Evolutionary conservation across 176 grass and related monocot species (phyloP).

Genomic region (Dactylis glomerata): DNA sequence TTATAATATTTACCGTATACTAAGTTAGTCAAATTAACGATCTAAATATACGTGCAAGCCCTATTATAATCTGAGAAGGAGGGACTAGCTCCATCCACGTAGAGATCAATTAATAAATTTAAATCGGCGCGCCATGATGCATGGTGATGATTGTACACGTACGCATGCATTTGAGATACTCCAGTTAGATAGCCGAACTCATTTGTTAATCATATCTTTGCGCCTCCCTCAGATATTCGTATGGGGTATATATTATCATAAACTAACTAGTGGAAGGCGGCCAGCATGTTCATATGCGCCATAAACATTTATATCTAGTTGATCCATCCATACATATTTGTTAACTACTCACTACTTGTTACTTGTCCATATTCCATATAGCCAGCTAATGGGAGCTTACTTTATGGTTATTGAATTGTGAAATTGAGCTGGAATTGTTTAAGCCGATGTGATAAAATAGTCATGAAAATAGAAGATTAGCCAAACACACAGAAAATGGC

Average conservation of each 20-base stretch:
- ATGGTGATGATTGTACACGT: constrained; percentile 9
- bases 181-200: constrained; percentile 15
- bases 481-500: not conserved
- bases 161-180: not conserved
- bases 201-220: not conserved
- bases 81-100: not conserved
- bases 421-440: not conserved
- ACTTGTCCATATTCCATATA: not conserved
- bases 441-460: not conserved
- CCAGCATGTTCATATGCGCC: not conserved
- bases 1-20: too few relatives aligned
- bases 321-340: not conserved
- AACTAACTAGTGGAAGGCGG: not conserved
- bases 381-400: not conserved
- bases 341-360: not conserved
- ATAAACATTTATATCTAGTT: not conserved
- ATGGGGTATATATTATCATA: not conserved
- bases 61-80: too few relatives aligned
- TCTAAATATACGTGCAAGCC: too few relatives aligned
- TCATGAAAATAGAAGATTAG: not conserved
- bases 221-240: not conserved
- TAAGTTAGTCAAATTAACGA: too few relatives aligned
- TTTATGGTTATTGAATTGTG: not conserved
- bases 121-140: not conserved
- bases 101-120: not conserved